Evolutionary conservation across 306 rosid genomes (phyloP).

Genomic region (Vigna unguiculata): DNA sequence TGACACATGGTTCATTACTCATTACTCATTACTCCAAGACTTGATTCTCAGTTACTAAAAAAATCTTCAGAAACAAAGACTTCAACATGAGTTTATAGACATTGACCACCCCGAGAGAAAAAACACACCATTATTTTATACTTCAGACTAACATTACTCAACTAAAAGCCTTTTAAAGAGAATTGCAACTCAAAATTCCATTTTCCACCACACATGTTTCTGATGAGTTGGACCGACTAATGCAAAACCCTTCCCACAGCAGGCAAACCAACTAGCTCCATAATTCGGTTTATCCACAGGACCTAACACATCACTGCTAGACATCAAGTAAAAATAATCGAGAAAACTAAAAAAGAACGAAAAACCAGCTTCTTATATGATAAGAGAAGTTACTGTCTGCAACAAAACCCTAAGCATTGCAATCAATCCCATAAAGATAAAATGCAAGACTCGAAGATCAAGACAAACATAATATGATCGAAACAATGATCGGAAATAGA

Average conservation of each 20-base stretch:
- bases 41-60: slow-evolving; percentile 6
- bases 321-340: background rate
- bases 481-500: background rate
- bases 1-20: background rate
- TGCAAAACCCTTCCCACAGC: background rate
- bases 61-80: slow-evolving; percentile 3
- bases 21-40: background rate
- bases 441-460: slow-evolving; percentile 10
- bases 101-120: background rate
- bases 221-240: background rate
- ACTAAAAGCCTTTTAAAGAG: background rate
- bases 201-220: background rate
- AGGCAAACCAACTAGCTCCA: background rate
- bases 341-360: background rate
- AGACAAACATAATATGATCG: background rate
- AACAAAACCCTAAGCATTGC: slow-evolving; percentile 47
- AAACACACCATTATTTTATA: background rate
- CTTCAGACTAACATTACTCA: background rate
- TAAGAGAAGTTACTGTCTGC: background rate
- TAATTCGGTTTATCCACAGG: slow-evolving; percentile 9
- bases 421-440: slow-evolving; percentile 5
- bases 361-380: background rate
- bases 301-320: slow-evolving; percentile 7
- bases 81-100: background rate
- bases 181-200: background rate